A percentile compares a stretch with the other conserved stretches of the same genome.
Evolutionary conservation across 2,329 filamentous ascomycete genomes (phyloP).

Genomic region (Alternaria hordeiaustralica): DNA sequence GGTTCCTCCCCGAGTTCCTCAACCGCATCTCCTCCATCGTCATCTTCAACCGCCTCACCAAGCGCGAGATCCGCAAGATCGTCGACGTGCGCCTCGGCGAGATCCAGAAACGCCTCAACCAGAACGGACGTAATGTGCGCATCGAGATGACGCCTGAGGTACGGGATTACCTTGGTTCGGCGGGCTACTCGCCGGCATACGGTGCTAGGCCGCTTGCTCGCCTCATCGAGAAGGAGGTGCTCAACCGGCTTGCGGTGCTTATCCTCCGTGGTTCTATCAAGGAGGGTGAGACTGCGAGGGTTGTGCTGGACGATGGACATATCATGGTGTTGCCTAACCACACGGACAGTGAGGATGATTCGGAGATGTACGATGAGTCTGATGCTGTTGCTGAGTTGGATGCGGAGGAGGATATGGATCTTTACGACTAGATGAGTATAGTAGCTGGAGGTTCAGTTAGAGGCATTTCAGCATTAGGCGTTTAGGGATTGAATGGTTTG

Average conservation of each 20-base stretch:
- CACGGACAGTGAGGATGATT: conserved; percentile 70
- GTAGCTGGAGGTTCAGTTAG: background rate
- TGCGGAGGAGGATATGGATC: conserved; percentile 63
- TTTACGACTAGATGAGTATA: conserved; percentile 67
- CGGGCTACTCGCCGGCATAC: conserved; percentile 94
- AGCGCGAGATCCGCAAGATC: conserved; percentile 89
- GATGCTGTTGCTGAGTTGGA: conserved; percentile 75
- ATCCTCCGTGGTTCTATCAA: conserved; percentile 84
- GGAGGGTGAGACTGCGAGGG: conserved; percentile 83
- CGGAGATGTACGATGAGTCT: conserved; percentile 77
- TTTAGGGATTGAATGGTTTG: conserved; percentile 5
- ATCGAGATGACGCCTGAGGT: conserved; percentile 85
- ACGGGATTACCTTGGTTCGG: conserved; percentile 88
- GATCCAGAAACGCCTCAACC: conserved; percentile 87
- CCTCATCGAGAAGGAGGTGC: conserved; percentile 95
- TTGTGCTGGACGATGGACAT: conserved; percentile 79
- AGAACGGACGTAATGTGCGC: conserved; percentile 83
- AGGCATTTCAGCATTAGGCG: conserved; percentile 17
- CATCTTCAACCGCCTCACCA: conserved; percentile 97
- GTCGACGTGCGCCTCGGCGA: conserved; percentile 88
- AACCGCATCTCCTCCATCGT: conserved; percentile 96
- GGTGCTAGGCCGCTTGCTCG: conserved; percentile 87
- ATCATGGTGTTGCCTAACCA: conserved; percentile 87
- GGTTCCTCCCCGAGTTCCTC: conserved; percentile 97
- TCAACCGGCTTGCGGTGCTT: conserved; percentile 90